phyloP scores from a whole-genome alignment of 176 grass and related monocot species.

The Triticum dicoccoides region DNA sequence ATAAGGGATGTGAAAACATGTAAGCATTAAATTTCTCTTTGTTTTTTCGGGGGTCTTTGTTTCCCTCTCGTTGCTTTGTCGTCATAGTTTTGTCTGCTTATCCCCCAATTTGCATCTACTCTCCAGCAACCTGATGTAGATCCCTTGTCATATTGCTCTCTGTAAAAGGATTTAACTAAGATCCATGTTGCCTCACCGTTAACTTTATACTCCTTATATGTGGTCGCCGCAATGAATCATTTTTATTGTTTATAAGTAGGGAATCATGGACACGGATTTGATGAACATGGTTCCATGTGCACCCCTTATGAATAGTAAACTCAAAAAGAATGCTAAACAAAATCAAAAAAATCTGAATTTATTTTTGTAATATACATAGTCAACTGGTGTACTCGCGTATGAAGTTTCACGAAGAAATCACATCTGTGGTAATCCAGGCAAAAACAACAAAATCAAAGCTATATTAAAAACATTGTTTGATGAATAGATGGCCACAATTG shows the following conservation, averaged over 20 bases:
- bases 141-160: constrained; percentile 36
- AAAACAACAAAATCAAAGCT: no score
- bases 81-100: constrained; percentile 24
- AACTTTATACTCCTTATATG: not conserved
- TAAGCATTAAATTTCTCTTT: not conserved
- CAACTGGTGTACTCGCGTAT: no score
- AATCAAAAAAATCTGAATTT: no score
- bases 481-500: no score
- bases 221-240: constrained; percentile 21
- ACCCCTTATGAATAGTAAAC: no score
- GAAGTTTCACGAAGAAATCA: no score
- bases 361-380: no score
- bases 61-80: constrained; percentile 24
- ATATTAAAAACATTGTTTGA: no score
- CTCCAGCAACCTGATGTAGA: constrained; percentile 25
- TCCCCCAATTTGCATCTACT: constrained; percentile 23
- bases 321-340: no score
- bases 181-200: constrained; percentile 37
- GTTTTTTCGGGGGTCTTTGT: not conserved
- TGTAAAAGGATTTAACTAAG: constrained; percentile 18
- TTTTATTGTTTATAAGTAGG: not conserved
- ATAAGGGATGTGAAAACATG: not conserved
- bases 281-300: no score
- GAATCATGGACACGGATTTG: no score
- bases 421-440: no score